A percentile compares a stretch with the other conserved stretches of the same genome.
Conservation (phyloP, 176 grass and related monocot species). For the Triticum aestivum region DNA sequence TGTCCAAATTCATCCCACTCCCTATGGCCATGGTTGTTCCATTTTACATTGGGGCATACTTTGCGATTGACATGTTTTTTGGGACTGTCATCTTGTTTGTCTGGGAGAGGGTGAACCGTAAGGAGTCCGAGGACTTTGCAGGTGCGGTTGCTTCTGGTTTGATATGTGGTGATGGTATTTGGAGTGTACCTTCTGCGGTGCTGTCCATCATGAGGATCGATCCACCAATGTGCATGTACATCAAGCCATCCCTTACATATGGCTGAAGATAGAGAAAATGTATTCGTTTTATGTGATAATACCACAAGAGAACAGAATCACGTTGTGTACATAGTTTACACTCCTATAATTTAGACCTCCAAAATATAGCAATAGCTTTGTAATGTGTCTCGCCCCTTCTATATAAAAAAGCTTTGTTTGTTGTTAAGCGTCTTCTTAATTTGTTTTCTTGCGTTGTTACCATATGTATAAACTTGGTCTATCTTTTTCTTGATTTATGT, state of each 20-base stretch:
- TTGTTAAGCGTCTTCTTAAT: too few species aligned
- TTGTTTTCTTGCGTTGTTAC: too few species aligned
- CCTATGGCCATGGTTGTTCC: slow-evolving; percentile 82
- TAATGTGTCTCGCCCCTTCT: too few species aligned
- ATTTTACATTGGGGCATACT: slow-evolving; percentile 83
- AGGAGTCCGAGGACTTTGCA: slow-evolving; percentile 61
- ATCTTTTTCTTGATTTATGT: too few species aligned
- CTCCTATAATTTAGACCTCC: neutral
- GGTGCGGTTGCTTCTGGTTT: slow-evolving; percentile 67
- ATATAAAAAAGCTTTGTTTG: too few species aligned
- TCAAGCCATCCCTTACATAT: slow-evolving; percentile 37
- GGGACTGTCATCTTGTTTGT: slow-evolving; percentile 66
- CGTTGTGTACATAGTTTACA: neutral
- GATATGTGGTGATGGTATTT: slow-evolving; percentile 87
- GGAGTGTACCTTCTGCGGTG: slow-evolving; percentile 67
- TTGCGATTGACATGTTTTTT: slow-evolving; percentile 78
- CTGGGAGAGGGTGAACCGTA: slow-evolving; percentile 63
- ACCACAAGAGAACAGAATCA: slow-evolving; percentile 15
- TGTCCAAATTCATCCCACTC: slow-evolving; percentile 68
- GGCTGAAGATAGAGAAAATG: slow-evolving; percentile 5
- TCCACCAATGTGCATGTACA: slow-evolving; percentile 80
- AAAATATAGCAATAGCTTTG: too few species aligned
- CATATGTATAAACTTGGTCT: too few species aligned
- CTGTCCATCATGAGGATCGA: slow-evolving; percentile 68
- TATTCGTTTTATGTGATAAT: neutral